These are phyloP conservation scores for Nemania bipapillata DNA, from an alignment of 2,329 filamentous ascomycete species.

Conservation along the genomic window DNA sequence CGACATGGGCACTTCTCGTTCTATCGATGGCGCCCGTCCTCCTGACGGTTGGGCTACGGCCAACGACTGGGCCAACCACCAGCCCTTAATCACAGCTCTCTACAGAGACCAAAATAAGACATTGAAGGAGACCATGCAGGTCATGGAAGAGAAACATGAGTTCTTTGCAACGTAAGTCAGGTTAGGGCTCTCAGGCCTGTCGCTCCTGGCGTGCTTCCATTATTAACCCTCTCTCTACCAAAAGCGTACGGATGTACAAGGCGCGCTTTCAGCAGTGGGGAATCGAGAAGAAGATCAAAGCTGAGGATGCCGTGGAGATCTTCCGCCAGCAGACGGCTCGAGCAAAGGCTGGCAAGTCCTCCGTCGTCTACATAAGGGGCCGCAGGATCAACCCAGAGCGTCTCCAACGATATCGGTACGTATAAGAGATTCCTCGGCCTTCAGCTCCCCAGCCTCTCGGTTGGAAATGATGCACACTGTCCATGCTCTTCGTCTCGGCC, in stretches of 20 bases:
- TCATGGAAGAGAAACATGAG: constrained; percentile 56
- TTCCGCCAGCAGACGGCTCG: constrained; percentile 49
- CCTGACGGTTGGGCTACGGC: constrained; percentile 46
- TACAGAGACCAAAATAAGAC: constrained; percentile 50
- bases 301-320: constrained; percentile 49
- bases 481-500: background rate
- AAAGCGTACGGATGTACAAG: constrained; percentile 50
- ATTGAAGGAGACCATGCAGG: constrained; percentile 48
- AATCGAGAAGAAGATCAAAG: constrained; percentile 51
- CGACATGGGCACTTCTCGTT: constrained; percentile 41
- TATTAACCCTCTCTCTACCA: constrained; percentile 21
- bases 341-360: constrained; percentile 46
- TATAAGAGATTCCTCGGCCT: background rate
- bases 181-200: constrained; percentile 15
- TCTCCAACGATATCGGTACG: constrained; percentile 47
- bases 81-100: constrained; percentile 44
- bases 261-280: constrained; percentile 50
- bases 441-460: constrained; percentile 34
- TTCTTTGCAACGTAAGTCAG: constrained; percentile 61
- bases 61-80: constrained; percentile 45
- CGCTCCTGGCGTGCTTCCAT: background rate
- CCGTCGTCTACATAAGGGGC: constrained; percentile 48
- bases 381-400: constrained; percentile 47
- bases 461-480: constrained; percentile 6
- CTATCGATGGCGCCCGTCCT: constrained; percentile 41